Evolutionary conservation across 257 asterid genomes (phyloP), one percentile per base, ranked within the genome.

Genomic region (Solanum bukasovii): DNA sequence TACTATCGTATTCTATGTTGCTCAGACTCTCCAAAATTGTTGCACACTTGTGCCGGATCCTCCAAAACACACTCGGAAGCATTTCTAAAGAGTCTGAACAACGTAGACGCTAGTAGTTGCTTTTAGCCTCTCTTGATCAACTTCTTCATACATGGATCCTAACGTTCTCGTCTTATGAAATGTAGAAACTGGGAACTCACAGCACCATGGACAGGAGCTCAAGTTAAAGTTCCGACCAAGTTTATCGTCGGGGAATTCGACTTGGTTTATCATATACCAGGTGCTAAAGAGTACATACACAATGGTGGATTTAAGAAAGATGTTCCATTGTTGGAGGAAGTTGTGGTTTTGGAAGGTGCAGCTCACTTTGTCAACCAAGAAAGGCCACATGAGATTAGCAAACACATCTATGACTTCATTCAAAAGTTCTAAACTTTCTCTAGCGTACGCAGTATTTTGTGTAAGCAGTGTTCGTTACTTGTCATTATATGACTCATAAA

Each of bases 161-260:
- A 21, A 79, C 9, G 38, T 79, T 42, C 9, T 56, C 65, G 9
- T 5, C 65, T 6, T 31, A 7, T 34, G 10, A 33, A 83, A 56
- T 82, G 84, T 87, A 89, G 91, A 59, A 84, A 59, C n/a, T 87
- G 89, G 89, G 89, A 89, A 87, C 83, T 83, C 33, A 25, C 56
- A 42, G 91, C 84, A 9, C 88, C 91, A 0, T 89, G 91, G 91
- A 23, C 77, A 3, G 91, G 89, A 12, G 89, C 91, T 7, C 86
- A 89, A 84, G 87, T 89, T 25, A 87, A 84, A 71, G 91, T 87
- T 23, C 89, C 90, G 3, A 65, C 90, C 38, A 87, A 87, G 79
- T 78, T 84, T 65, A 83, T 87, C 3, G 73, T 68, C 1, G 90
- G 91, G 0, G 85, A 90, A 20, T n/a, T 67, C 2, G 91, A 90